phyloP scores from a whole-genome alignment of 1,284 basidiomycete species.

The Cryptococcus sp. region DNA sequence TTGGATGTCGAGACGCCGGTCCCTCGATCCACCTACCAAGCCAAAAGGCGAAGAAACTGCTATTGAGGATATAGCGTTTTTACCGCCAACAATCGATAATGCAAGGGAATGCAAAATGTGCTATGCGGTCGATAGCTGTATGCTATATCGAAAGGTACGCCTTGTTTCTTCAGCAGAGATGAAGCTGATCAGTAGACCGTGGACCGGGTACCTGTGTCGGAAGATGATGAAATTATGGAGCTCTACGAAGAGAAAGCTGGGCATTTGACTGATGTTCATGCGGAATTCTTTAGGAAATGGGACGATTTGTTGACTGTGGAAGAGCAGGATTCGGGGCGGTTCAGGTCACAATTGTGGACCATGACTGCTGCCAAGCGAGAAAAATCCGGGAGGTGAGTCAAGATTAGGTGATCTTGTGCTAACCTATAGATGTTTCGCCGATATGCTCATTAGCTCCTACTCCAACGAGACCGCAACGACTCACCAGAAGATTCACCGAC shows the following conservation, averaged over 20 bases:
- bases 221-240: conserved; percentile 64
- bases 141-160: conserved; percentile 82
- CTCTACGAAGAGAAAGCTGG: conserved; percentile 73
- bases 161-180: neutral
- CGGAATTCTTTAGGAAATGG: conserved; percentile 85
- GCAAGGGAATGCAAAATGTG: conserved; percentile 73
- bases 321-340: conserved; percentile 76
- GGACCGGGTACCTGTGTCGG: conserved; percentile 57
- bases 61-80: conserved; percentile 54
- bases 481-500: conserved; percentile 49
- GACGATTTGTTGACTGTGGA: conserved; percentile 81
- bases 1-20: conserved; percentile 54
- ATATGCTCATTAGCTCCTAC: conserved; percentile 64
- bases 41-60: conserved; percentile 4
- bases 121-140: conserved; percentile 79
- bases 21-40: neutral
- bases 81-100: conserved; percentile 85
- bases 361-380: conserved; percentile 76
- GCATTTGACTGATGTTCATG: conserved; percentile 67
- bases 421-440: conserved; percentile 56
- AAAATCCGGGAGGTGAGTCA: conserved; percentile 60
- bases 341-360: conserved; percentile 91
- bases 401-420: neutral
- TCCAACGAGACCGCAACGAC: conserved; percentile 40
- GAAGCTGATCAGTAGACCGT: conserved; percentile 55